Evolutionary conservation across 2,329 filamentous ascomycete species (phyloP).

Genomic region (Geosmithia putterillii): DNA sequence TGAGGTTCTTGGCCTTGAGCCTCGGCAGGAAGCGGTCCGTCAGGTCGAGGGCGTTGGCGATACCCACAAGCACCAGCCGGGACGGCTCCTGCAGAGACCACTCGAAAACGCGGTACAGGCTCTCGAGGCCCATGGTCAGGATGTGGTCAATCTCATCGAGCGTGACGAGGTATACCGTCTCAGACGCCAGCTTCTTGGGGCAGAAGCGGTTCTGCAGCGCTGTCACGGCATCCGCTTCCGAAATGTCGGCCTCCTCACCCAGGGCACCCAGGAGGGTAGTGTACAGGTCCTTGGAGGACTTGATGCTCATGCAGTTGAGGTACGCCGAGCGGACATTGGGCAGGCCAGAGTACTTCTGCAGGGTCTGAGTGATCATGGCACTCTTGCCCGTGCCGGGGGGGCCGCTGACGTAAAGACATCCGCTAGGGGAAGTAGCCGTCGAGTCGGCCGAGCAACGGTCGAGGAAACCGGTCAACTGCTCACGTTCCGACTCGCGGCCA

Average conservation of each 20-base stretch:
- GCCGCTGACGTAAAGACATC: conserved; percentile 89
- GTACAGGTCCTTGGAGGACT: conserved; percentile 77
- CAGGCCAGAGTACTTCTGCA: conserved; percentile 40
- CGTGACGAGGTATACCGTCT: conserved; percentile 64
- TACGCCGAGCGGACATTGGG: conserved; percentile 57
- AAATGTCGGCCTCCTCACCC: conserved; percentile 36
- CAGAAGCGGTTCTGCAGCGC: conserved; percentile 61
- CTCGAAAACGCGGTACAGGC: conserved; percentile 89
- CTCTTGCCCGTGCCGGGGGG: conserved; percentile 96
- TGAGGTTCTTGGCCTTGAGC: conserved; percentile 83
- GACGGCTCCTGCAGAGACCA: conserved; percentile 82
- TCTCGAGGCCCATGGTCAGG: conserved; percentile 75
- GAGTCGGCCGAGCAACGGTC: conserved; percentile 41
- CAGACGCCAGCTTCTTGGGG: conserved; percentile 42
- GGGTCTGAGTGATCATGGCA: conserved; percentile 77
- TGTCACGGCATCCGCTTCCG: conserved; percentile 55
- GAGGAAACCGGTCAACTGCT: conserved; percentile 59
- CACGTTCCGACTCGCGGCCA: conserved; percentile 58
- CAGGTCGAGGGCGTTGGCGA: conserved; percentile 90
- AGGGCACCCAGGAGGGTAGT: conserved; percentile 63
- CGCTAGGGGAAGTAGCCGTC: conserved; percentile 38
- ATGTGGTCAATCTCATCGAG: conserved; percentile 95
- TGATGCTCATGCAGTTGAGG: conserved; percentile 96
- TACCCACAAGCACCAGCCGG: conserved; percentile 72
- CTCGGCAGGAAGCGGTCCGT: conserved; percentile 91